Evolutionary conservation across 148 eudicot genomes (phyloP), one percentile per base, ranked within the genome.

Genomic region (Cornus kousa): DNA sequence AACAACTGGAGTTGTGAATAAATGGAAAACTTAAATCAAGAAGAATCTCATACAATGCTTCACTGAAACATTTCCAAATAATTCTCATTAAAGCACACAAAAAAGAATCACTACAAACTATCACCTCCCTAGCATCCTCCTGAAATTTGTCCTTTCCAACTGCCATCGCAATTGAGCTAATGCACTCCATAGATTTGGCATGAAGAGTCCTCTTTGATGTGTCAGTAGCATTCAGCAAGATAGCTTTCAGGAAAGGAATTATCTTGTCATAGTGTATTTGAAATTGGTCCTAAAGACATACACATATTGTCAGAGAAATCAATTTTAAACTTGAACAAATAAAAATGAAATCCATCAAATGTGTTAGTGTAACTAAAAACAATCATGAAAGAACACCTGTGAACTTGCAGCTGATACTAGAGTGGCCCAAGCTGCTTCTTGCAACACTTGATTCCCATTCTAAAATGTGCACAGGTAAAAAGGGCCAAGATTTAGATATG

Each of bases 131-230:
- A 31, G 98, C 98, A 70, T 94, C 98, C 73, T 92, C 97, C 82
- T 91, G 90, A 81, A 94, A 94, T 81, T 90, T 94, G 20, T 94
- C 98, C 86, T 94, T 94, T 75, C 98, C 98, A 88, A 94, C 97
- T 59, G 97, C 98, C 98, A 94, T 94, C 67, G 94, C 97, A 68
- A 94, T 97, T 80, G 92, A 81, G 80, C 98, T 91, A 73, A 93
- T 89, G 78, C 97, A 93, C 70, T 93, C 97, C 97, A 91, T 91
- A 59, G 97, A 90, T 86, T 93, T 93, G 43, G 97, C 97, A 70
- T 93, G 88, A 78, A 93, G 95, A 93, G 91, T 93, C 35, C 97
- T 91, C 57, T 93, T 91, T 32, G 97, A 83, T 82, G 91, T 92
- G 74, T 92, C 97, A 23, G 89, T 90, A 68, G 97, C 97, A 86